phyloP scores from a whole-genome alignment of 176 grass and related monocot genomes.

The Saccharum spontaneum region DNA sequence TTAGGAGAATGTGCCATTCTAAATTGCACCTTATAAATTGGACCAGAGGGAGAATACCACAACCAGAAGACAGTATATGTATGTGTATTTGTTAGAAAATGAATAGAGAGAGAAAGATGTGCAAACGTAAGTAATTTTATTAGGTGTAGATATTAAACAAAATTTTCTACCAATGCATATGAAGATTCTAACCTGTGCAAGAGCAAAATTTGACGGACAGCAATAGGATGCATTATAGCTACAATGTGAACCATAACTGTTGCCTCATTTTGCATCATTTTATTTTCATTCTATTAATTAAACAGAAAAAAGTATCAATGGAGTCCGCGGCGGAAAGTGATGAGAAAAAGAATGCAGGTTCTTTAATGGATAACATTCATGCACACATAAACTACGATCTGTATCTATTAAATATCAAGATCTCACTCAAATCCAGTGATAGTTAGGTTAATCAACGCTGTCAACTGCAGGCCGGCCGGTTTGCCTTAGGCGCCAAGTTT shows the following conservation, averaged over 20 bases:
- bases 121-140: no score
- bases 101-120: no score
- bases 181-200: not conserved
- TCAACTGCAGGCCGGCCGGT: not conserved
- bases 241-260: not conserved
- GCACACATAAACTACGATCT: not conserved
- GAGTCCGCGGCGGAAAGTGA: not conserved
- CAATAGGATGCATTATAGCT: no score
- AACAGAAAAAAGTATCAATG: not conserved
- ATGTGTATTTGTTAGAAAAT: no score
- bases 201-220: not conserved
- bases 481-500: conserved; percentile 40
- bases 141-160: no score
- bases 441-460: conserved; percentile 27
- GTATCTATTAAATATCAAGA: not conserved
- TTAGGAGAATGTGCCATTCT: no score
- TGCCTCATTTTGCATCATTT: not conserved
- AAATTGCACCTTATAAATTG: no score
- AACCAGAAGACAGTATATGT: no score
- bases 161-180: not conserved
- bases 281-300: not conserved
- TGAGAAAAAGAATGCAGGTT: not conserved
- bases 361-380: not conserved
- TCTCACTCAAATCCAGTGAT: conserved; percentile 6
- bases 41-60: no score